phyloP scores from a whole-genome alignment of 2,329 filamentous ascomycete species.

The Clarireedia homoeocarpa region DNA sequence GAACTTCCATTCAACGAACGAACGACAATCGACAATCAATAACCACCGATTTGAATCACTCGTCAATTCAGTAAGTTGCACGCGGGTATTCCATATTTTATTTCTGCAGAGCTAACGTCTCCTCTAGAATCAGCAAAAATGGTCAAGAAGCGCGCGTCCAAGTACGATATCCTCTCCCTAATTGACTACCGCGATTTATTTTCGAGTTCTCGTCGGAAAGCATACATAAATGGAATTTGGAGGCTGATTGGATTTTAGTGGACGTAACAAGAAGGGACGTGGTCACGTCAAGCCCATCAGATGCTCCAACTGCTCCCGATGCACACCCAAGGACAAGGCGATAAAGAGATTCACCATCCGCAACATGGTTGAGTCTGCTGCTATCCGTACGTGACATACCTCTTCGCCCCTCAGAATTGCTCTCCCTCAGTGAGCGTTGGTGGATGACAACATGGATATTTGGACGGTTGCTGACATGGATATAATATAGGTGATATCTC shows the following conservation, averaged over 20 bases:
- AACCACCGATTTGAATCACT: slow-evolving; percentile 15
- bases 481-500: slow-evolving; percentile 86
- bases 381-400: slow-evolving; percentile 74
- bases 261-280: slow-evolving; percentile 99
- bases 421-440: too few relatives aligned
- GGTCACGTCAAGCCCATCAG: slow-evolving; percentile 99
- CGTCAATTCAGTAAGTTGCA: slow-evolving; percentile 16
- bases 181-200: slow-evolving; percentile 7
- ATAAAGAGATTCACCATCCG: slow-evolving; percentile 99
- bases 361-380: slow-evolving; percentile 99
- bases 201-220: neutral
- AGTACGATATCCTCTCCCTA: slow-evolving; percentile 37
- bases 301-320: slow-evolving; percentile 76
- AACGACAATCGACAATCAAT: slow-evolving; percentile 10
- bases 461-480: slow-evolving; percentile 7
- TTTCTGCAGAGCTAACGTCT: too few relatives aligned
- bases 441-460: neutral
- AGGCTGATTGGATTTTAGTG: slow-evolving; percentile 45
- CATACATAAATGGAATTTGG: neutral
- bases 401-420: too few relatives aligned
- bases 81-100: neutral
- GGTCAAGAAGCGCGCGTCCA: slow-evolving; percentile 67
- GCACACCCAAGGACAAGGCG: slow-evolving; percentile 86
- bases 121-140: slow-evolving; percentile 50
- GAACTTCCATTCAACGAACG: neutral